Conservation (phyloP, 179 eudicot genomes). For the Beta macrorhiza region DNA sequence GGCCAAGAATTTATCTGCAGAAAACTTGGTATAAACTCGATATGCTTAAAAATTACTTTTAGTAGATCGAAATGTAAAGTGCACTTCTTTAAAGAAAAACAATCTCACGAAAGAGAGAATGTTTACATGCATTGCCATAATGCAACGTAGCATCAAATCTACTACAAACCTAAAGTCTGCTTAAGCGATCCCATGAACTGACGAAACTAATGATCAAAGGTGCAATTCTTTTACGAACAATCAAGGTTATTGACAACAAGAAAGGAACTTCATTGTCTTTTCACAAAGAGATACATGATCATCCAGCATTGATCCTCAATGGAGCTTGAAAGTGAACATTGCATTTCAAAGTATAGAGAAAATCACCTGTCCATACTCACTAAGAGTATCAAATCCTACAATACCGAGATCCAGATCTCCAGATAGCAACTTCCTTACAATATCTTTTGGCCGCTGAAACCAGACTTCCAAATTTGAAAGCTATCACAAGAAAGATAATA, state of each 20-base stretch:
- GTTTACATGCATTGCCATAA: neutral
- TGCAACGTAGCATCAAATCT: neutral
- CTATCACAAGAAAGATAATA: conserved; percentile 39
- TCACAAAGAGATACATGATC: neutral
- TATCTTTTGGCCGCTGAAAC: conserved; percentile 97
- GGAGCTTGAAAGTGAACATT: neutral
- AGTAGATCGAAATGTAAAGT: neutral
- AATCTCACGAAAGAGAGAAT: neutral
- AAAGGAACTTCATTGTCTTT: neutral
- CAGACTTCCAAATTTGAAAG: conserved; percentile 85
- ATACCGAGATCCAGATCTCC: conserved; percentile 98
- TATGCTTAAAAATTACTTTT: neutral
- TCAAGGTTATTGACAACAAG: neutral
- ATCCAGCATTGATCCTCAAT: neutral
- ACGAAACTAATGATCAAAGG: neutral
- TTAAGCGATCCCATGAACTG: neutral
- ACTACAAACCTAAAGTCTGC: neutral
- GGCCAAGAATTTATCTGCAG: neutral
- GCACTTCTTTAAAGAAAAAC: neutral
- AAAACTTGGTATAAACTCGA: neutral
- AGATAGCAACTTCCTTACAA: conserved; percentile 81
- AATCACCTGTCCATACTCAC: conserved; percentile 84
- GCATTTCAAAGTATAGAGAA: conserved; percentile 11
- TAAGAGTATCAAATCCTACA: conserved; percentile 78
- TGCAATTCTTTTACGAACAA: neutral